Evolutionary conservation across 345 rosid species (phyloP), one percentile per base, ranked within the genome.

Genomic region (Euphorbia pulcherrima): DNA sequence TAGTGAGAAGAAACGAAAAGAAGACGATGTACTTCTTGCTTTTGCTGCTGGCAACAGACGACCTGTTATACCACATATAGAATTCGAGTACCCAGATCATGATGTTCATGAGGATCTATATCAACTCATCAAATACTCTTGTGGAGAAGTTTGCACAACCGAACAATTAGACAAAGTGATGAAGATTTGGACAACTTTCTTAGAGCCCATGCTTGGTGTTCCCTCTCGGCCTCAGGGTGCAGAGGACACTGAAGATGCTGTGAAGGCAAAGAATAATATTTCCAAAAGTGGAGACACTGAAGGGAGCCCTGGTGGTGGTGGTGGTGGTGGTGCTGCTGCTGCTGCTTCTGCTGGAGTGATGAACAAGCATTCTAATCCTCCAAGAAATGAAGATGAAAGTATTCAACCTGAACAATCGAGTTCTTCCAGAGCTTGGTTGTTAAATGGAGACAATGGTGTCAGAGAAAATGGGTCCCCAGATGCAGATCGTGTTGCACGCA

Each of bases 101-200:
- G 96, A 86, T 52, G 83, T 88, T 71, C 97, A 94, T 54, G 99
- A 91, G 79, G 96, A 94, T 81, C 65, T 94, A 35, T 91, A 88
- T 81, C 97, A 89, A 84, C 95, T 94, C 58, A 82, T 94, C 72
- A 91, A 91, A 79, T 91, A 85, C 82, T 91, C 97, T 11, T 89
- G 96, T 67, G 95, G 85, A 68, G 96, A 94, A 82, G 90, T 91
- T 82, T 91, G 97, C 79, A 77, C 99, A 71, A 72, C 85, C 20
- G 97, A 94, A 68, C 96, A 89, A 83, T 71, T 88, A 68, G 95
- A 89, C 74, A 88, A 89, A 80, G 90, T 91, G 61, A 85, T 91
- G 88, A 91, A 85, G 76, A 81, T 94, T 53, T 94, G 99, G 97
- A 91, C 89, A 62, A 87, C 89, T n/a, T 89, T 94, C 76, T 73